These are phyloP conservation scores for Cantharellus anzutake DNA, from an alignment of 768 basidiomycete species.

Conservation along the genomic window DNA sequence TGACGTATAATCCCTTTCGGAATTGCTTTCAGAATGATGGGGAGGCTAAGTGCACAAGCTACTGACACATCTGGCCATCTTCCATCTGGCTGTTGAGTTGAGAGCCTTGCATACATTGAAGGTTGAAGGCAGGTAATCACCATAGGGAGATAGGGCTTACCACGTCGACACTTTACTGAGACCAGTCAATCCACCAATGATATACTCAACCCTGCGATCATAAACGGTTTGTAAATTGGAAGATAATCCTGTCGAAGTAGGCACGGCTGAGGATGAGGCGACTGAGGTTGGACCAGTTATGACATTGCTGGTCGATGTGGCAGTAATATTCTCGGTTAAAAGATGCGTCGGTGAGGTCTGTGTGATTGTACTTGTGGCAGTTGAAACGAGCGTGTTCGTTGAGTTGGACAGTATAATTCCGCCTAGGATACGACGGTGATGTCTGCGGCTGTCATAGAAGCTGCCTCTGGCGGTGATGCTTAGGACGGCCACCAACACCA, in stretches of 20 bases:
- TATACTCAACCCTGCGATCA: conserved; percentile 1
- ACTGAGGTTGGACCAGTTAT: too few relatives aligned
- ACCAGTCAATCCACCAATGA: conserved; percentile 1
- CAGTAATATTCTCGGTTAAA: too few relatives aligned
- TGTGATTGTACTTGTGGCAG: too few relatives aligned
- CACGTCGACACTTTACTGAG: neutral
- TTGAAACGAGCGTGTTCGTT: too few relatives aligned
- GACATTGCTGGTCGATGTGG: too few relatives aligned
- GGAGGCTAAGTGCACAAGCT: neutral
- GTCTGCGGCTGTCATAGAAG: too few relatives aligned
- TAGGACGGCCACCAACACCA: too few relatives aligned
- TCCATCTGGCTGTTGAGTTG: conserved; percentile 7
- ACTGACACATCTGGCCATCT: conserved; percentile 19
- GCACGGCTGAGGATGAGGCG: too few relatives aligned
- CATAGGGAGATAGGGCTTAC: neutral
- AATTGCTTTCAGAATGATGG: neutral
- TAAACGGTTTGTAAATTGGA: conserved; percentile 6
- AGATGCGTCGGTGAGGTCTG: too few relatives aligned
- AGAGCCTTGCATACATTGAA: conserved; percentile 5
- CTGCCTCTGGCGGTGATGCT: too few relatives aligned
- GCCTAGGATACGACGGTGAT: too few relatives aligned
- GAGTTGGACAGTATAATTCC: too few relatives aligned
- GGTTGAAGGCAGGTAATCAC: neutral
- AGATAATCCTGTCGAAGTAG: neutral
- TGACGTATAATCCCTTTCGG: conserved; percentile 29